Conservation (phyloP, 2,329 filamentous ascomycete species). For the Pestalotiopsis fici region DNA sequence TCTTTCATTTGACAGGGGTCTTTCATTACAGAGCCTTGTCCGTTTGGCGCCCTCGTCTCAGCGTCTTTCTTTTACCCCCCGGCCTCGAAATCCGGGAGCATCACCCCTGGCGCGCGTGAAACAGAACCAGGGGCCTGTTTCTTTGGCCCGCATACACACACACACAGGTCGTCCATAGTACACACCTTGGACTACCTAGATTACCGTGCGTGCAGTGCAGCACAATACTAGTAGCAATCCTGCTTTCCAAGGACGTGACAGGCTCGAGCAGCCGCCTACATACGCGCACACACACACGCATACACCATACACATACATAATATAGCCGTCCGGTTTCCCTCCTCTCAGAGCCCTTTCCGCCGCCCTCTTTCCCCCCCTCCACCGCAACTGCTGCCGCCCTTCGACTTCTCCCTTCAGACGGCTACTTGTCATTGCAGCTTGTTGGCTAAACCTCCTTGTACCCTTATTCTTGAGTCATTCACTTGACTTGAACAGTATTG, state of each 20-base stretch:
- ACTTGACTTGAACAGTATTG: constrained; percentile 38
- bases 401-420: constrained; percentile 27
- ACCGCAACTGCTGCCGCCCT: constrained; percentile 35
- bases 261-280: neutral
- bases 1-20: constrained; percentile 17
- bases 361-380: constrained; percentile 7
- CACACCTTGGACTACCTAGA: constrained; percentile 7
- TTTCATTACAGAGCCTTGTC: constrained; percentile 10
- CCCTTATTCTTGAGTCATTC: constrained; percentile 38
- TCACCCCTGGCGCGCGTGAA: constrained; percentile 26
- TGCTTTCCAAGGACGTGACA: neutral
- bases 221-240: neutral
- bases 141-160: neutral
- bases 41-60: constrained; percentile 33
- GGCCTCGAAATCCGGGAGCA: constrained; percentile 5
- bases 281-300: neutral
- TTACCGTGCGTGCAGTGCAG: constrained; percentile 11
- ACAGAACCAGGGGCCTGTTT: constrained; percentile 7
- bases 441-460: constrained; percentile 25
- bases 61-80: constrained; percentile 18
- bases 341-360: constrained; percentile 9
- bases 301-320: constrained; percentile 22
- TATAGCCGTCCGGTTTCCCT: constrained; percentile 32
- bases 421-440: constrained; percentile 39
- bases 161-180: neutral